phyloP scores from a whole-genome alignment of 192 early-diverging fungal species.

The Podila horticola region DNA sequence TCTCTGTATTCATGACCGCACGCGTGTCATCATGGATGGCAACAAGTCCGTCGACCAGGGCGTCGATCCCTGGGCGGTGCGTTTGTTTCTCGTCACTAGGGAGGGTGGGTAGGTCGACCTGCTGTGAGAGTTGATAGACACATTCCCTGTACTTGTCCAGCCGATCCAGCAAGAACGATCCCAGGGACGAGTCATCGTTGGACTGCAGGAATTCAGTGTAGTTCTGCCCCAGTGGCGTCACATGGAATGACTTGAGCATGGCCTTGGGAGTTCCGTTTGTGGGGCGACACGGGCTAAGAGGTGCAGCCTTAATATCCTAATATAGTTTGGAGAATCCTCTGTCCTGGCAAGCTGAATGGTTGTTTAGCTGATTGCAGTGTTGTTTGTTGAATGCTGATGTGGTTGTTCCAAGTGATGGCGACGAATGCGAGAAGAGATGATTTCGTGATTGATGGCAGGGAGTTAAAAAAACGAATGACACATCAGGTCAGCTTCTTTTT shows the following conservation, averaged over 20 bases:
- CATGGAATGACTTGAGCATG: slow-evolving; percentile 45
- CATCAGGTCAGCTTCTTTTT: no score
- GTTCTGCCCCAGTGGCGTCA: slow-evolving; percentile 46
- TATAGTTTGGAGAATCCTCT: no score
- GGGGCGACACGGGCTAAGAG: not conserved
- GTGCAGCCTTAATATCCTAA: not conserved
- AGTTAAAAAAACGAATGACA: no score
- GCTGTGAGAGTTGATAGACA: slow-evolving; percentile 23
- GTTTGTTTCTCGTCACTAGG: not conserved
- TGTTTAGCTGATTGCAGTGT: no score
- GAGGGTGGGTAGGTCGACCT: not conserved
- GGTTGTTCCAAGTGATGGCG: no score
- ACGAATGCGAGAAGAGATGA: no score
- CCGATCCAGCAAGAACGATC: slow-evolving; percentile 40
- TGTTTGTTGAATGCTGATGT: no score
- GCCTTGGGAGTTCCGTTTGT: not conserved
- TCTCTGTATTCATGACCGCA: slow-evolving; percentile 38
- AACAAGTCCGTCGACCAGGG: slow-evolving; percentile 43
- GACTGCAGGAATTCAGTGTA: slow-evolving; percentile 49
- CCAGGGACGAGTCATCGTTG: slow-evolving; percentile 46
- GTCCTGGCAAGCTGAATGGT: no score
- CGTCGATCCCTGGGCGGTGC: slow-evolving; percentile 33
- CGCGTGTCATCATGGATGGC: slow-evolving; percentile 44
- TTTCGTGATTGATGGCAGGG: no score
- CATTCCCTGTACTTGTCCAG: slow-evolving; percentile 45